Base-by-base conservation (phyloP, 2,329 filamentous ascomycete genomes). In the Whalleya microplaca region DNA sequence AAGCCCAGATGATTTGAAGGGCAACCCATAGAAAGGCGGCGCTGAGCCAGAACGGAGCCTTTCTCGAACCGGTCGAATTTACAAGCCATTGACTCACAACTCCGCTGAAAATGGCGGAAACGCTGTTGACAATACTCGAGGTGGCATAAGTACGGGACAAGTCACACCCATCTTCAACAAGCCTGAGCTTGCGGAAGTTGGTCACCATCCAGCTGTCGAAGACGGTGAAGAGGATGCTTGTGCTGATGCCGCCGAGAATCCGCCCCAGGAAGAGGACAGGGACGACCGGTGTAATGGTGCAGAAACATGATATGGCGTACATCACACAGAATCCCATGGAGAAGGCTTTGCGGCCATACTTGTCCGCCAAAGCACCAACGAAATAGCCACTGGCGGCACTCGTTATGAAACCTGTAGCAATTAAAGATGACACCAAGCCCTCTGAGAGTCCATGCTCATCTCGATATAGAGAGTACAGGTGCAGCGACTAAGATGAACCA, bases 201-300 rank as follows among this genome's bases (percentile, higher is more conserved):
- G 80, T 76, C 23, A 86, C 80, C 74, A 86, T 80, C 83, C 83
- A 86, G 45, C 81, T 79, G 62, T 86, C 83, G 59, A 86, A 85
- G 9, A 81, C 80, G 46, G 76, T 83, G 71, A 81, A 85, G 18
- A 86, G 75, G 19, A 86, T 71, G 14, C 81, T 85, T 9, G 82
- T 84, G 56, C 78, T 80, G 18, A 86, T 63, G 0, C 84, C 84
- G 16, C 83, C 83, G 7, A 80, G 74, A 1, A 81, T 64, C n/a
- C 83, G 76, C 16, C 84, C 84, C 2, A 80, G 46, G 64, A 84
- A 84, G 0, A 87, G 73, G 2, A 82, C 47, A 2, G 69, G 64
- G 2, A 77, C 58, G 41, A 71, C 66, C 23, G 74, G 69, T 47
- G 76, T 75, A 23, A 84, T 70, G 48, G 84, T 80, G 18, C 80